Percentiles rank a stretch among this genome's conserved stretches.
These are phyloP conservation scores for Pelargonium myrrhifolium DNA, from an alignment of 441 rosid species.

Conservation along the genomic window DNA sequence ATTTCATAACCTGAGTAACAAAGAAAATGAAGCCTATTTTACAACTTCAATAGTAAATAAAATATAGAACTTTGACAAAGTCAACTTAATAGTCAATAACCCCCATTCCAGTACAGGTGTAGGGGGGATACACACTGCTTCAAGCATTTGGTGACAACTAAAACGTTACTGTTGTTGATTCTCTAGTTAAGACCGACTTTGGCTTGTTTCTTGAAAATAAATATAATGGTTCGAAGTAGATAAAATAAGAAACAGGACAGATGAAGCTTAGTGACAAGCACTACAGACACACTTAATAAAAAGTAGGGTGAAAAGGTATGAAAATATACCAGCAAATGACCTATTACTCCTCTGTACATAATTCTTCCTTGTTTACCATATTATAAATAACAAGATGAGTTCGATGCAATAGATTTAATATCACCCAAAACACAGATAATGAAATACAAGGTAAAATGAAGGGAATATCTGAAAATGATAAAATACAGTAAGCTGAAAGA, in stretches of 20 bases:
- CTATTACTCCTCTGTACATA: not conserved
- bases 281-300: not conserved
- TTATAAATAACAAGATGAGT: not conserved
- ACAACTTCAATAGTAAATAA: not conserved
- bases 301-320: not conserved
- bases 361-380: not conserved
- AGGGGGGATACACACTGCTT: too few species aligned
- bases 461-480: not conserved
- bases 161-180: too few species aligned
- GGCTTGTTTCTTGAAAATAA: not conserved
- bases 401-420: not conserved
- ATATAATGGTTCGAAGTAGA: not conserved
- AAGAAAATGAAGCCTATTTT: slow-evolving; percentile 2
- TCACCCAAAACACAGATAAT: not conserved
- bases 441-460: not conserved
- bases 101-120: too few species aligned
- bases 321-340: not conserved
- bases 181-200: too few species aligned
- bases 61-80: too few species aligned
- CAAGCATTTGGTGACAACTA: too few species aligned
- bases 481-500: not conserved
- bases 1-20: slow-evolving; percentile 68
- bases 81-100: too few species aligned
- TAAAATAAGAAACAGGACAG: not conserved
- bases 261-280: not conserved